Evolutionary conservation across 345 rosid genomes (phyloP), one percentile per base, ranked within the genome.

Genomic region (Combretum micranthum): DNA sequence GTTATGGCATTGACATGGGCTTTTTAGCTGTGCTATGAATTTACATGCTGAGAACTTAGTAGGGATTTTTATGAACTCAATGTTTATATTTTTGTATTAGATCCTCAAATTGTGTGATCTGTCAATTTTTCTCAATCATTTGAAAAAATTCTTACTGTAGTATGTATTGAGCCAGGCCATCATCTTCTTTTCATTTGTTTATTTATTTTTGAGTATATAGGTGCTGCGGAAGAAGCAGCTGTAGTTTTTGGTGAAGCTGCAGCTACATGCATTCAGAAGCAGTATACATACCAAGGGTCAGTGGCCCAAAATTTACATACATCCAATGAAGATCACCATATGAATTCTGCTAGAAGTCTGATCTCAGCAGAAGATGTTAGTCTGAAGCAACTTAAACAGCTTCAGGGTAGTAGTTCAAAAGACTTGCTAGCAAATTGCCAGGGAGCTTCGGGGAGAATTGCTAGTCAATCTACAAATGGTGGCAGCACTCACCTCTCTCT

Each of bases 181-280:
- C 56, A 20, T 32, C 52, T 63, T 44, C 46, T 53, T 45, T 32
- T 32, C 1, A 3, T 25, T 32, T 7, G 10, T 32, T 11, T n/a
- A n/a, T n/a, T n/a, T n/a, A n/a, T n/a, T n/a, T n/a, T n/a, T n/a
- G n/a, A n/a, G n/a, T n/a, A n/a, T n/a, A 7, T 65, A 88, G 99
- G 95, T 69, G 87, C 90, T 77, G 97, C 96, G 50, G 99, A 89
- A 69, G 99, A 87, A 70, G 86, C 88, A 59, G 69, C 76, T 73
- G 79, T 75, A 49, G 77, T 87, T 85, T 89, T 89, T 75, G 94
- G 90, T 75, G 97, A 87, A 72, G 69, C 83, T 70, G 97, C 97
- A 69, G 84, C 85, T 65, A 77, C 72, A 68, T 77, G 83, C 64
- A 74, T 93, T 77, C 94, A 89, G 74, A 93, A 85, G 77, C 96